Evolutionary conservation across 148 eudicot genomes (phyloP).

Genomic region (Arbutus unedo): DNA sequence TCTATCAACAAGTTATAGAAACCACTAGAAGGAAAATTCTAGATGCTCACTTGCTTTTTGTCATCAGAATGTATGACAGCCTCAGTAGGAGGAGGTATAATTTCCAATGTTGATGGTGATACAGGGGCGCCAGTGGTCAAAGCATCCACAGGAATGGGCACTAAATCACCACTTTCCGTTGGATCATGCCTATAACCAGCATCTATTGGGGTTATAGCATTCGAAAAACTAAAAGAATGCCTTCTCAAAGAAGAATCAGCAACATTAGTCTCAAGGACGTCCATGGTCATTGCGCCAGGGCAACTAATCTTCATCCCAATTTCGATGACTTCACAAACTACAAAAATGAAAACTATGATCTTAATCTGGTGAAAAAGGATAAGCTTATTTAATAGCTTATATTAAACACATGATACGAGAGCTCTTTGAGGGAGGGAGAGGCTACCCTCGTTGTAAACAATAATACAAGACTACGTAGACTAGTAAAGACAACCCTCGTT

Average conservation of each 20-base stretch:
- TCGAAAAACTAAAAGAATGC: conserved; percentile 38
- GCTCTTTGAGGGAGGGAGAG: too few relatives aligned
- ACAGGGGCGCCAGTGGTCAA: conserved; percentile 22
- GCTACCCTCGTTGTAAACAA: too few relatives aligned
- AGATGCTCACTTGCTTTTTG: conserved; percentile 43
- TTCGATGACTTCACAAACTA: conserved; percentile 7
- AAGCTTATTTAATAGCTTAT: too few relatives aligned
- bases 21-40: background rate
- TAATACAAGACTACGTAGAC: background rate
- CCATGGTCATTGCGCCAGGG: conserved; percentile 28
- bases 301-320: conserved; percentile 7
- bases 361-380: background rate
- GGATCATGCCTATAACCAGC: conserved; percentile 36
- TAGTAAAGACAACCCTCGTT: background rate
- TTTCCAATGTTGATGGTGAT: conserved; percentile 29
- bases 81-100: conserved; percentile 38
- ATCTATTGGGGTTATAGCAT: conserved; percentile 15
- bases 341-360: background rate
- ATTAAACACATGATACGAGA: background rate
- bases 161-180: conserved; percentile 30
- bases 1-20: background rate
- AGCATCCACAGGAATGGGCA: conserved; percentile 42
- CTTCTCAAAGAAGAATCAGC: conserved; percentile 45
- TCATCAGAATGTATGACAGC: conserved; percentile 29
- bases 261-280: conserved; percentile 26